Percentiles rank a stretch among this genome's conserved stretches.
Conservation (phyloP, 1,139 yeast genomes). For the Ogataea hybrid region DNA sequence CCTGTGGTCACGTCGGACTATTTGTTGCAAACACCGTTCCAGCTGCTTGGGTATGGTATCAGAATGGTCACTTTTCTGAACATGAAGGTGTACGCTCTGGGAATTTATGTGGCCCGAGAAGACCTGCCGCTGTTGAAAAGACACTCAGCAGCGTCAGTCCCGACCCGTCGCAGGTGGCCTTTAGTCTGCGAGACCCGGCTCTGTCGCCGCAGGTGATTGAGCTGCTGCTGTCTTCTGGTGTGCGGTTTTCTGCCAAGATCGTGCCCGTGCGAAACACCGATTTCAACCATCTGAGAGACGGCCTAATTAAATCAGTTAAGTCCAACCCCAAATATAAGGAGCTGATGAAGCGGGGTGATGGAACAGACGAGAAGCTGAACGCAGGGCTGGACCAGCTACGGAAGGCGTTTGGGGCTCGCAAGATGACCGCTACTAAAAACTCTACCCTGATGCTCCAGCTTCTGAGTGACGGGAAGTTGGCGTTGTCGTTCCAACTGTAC, state of each 20-base stretch:
- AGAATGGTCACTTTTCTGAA: slow-evolving; percentile 77
- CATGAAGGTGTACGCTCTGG: slow-evolving; percentile 87
- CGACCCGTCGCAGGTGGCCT: slow-evolving; percentile 49
- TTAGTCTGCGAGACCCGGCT: slow-evolving; percentile 57
- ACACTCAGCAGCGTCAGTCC: slow-evolving; percentile 36
- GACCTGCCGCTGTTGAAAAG: slow-evolving; percentile 49
- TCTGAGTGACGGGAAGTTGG: slow-evolving; percentile 43
- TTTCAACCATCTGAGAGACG: slow-evolving; percentile 84
- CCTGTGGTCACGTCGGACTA: slow-evolving; percentile 37
- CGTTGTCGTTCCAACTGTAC: slow-evolving; percentile 40
- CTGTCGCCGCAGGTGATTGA: slow-evolving; percentile 54
- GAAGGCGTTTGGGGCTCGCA: slow-evolving; percentile 44
- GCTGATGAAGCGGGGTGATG: slow-evolving; percentile 33
- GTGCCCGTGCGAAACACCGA: slow-evolving; percentile 88
- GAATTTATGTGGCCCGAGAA: slow-evolving; percentile 65
- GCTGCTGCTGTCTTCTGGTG: slow-evolving; percentile 55
- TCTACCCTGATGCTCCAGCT: slow-evolving; percentile 53
- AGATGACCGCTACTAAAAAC: slow-evolving; percentile 66
- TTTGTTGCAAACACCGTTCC: slow-evolving; percentile 34
- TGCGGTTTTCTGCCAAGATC: slow-evolving; percentile 67
- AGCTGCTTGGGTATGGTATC: slow-evolving; percentile 74
- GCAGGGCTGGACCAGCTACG: slow-evolving; percentile 58
- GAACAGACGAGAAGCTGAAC: slow-evolving; percentile 36
- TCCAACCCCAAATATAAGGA: slow-evolving; percentile 48
- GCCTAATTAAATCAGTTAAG: slow-evolving; percentile 73